These are phyloP conservation scores for Neoscytalidium dimidiatum DNA, from an alignment of 2,329 filamentous ascomycete genomes.

Conservation along the genomic window DNA sequence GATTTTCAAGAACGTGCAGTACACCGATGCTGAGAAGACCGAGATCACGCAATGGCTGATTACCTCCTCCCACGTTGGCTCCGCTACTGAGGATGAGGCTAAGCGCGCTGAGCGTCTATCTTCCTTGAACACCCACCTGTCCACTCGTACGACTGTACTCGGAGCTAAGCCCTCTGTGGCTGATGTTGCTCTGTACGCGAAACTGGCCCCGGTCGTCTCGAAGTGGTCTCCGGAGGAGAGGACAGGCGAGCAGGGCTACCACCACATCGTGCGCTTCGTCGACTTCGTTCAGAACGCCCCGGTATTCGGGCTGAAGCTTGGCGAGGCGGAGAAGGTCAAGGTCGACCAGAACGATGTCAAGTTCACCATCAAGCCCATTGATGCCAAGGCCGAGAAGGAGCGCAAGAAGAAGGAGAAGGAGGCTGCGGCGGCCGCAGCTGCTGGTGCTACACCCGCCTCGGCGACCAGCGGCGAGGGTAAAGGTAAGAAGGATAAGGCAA, in stretches of 20 bases:
- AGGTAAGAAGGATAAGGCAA: slow-evolving; percentile 51
- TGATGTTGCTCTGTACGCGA: slow-evolving; percentile 80
- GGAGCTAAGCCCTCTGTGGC: slow-evolving; percentile 87
- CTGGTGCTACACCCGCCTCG: slow-evolving; percentile 43
- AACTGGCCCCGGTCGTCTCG: slow-evolving; percentile 74
- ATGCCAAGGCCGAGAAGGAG: slow-evolving; percentile 95
- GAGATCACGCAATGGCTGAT: slow-evolving; percentile 90
- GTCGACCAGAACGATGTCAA: slow-evolving; percentile 79
- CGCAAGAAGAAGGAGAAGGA: slow-evolving; percentile 95
- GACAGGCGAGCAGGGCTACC: slow-evolving; percentile 84
- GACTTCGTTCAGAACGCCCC: slow-evolving; percentile 94
- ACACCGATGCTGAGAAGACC: slow-evolving; percentile 76
- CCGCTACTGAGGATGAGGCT: slow-evolving; percentile 58
- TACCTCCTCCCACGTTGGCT: slow-evolving; percentile 70
- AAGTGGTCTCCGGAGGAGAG: slow-evolving; percentile 82
- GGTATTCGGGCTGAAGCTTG: slow-evolving; percentile 67
- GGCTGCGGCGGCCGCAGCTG: slow-evolving; percentile 52
- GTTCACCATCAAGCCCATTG: slow-evolving; percentile 84
- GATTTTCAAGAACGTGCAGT: slow-evolving; percentile 70
- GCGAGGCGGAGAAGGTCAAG: slow-evolving; percentile 71
- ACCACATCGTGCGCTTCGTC: slow-evolving; percentile 86
- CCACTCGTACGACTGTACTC: slow-evolving; percentile 84
- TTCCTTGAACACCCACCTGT: slow-evolving; percentile 82
- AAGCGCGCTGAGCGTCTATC: slow-evolving; percentile 67
- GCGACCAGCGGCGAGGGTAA: slow-evolving; percentile 36